Base-by-base conservation (phyloP, 2,329 filamentous ascomycete species). In the Sporothrix curviconia region DNA sequence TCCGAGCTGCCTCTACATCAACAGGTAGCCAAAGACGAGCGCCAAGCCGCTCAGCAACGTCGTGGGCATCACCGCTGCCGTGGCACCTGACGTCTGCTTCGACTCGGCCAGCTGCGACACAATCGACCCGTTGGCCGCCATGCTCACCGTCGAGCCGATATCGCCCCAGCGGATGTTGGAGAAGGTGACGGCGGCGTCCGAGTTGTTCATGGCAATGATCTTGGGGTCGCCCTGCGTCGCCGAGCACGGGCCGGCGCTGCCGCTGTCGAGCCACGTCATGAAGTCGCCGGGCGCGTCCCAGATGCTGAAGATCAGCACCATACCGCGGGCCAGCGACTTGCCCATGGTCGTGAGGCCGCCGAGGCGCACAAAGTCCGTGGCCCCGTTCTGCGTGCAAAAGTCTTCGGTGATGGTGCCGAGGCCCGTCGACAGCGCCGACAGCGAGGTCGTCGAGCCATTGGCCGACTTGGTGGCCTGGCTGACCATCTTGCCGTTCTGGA, bases 81-180 rank as follows among this genome's bases (percentile, higher is more conserved):
- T 7, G 4, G 19, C 32, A 12, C 30, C 46, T 8, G 32, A 50
- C 19, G 47, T 37, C 47, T 50, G 32, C 47, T 37, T 37, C 12
- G 32, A 25, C 32, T 14, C 17, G 19, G 47, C 32, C 14, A 50
- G 3, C 7, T 36, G 19, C 19, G 47, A 30, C 12, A 50, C n/a
- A 14, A 50, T 24, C 17, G 46, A 22, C 3, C 30, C 46, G 30
- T 50, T 50, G 46, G 30, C 17, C 11, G 30, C 4, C 30, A 25
- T 11, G 17, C 30, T n/a, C n/a, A n/a, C n/a, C 11, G 77, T 84
- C 17, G 78, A 79, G 3, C 76, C 79, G 63, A 85, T 78, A 61
- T 84, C 79, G n/a, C 81, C 82, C 74, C 79, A 81, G 64, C 75
- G 77, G 63, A 85, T 78, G 63, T 83, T 77, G 60, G 75, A 78